These are phyloP conservation scores for Dryadomyces quercivorus DNA, from an alignment of 2,329 filamentous ascomycete species.

Conservation along the genomic window DNA sequence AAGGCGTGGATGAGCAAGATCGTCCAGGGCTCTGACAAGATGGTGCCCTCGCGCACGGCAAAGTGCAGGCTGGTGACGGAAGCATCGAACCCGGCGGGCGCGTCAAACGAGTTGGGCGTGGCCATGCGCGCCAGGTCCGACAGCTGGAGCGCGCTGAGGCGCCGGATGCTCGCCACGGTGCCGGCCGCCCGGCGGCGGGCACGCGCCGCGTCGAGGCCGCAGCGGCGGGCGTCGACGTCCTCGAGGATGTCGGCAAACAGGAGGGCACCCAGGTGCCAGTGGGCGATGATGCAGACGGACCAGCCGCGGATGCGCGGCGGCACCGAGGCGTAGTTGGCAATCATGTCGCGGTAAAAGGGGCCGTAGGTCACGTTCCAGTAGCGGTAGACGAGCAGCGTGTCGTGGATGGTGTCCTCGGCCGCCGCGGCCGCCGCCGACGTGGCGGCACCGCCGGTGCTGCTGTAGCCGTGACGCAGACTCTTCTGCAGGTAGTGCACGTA, in stretches of 20 bases:
- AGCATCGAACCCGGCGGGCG: background rate
- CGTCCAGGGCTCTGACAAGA: constrained; percentile 50
- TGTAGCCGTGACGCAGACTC: constrained; percentile 23
- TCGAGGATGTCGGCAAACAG: constrained; percentile 42
- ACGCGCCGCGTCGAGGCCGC: constrained; percentile 17
- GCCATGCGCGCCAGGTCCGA: constrained; percentile 35
- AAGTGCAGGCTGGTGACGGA: constrained; percentile 31
- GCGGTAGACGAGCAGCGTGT: constrained; percentile 35
- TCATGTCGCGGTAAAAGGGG: constrained; percentile 37
- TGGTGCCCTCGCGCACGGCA: constrained; percentile 38
- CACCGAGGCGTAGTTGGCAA: constrained; percentile 34
- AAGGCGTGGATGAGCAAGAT: constrained; percentile 41
- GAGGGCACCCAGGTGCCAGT: constrained; percentile 45
- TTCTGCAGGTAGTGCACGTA: constrained; percentile 43
- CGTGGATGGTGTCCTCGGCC: constrained; percentile 36
- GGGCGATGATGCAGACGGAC: constrained; percentile 44
- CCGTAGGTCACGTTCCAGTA: constrained; percentile 42
- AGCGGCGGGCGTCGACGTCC: constrained; percentile 28
- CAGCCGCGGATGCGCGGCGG: constrained; percentile 44
- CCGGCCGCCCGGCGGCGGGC: constrained; percentile 16
- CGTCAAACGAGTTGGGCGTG: constrained; percentile 15
- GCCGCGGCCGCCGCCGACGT: background rate
- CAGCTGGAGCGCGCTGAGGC: constrained; percentile 30
- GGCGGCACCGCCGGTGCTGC: background rate
- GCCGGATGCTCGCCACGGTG: constrained; percentile 28